Evolutionary conservation across 768 basidiomycete species (phyloP), one percentile per base, ranked within the genome.

Genomic region (Clavulina sp.): DNA sequence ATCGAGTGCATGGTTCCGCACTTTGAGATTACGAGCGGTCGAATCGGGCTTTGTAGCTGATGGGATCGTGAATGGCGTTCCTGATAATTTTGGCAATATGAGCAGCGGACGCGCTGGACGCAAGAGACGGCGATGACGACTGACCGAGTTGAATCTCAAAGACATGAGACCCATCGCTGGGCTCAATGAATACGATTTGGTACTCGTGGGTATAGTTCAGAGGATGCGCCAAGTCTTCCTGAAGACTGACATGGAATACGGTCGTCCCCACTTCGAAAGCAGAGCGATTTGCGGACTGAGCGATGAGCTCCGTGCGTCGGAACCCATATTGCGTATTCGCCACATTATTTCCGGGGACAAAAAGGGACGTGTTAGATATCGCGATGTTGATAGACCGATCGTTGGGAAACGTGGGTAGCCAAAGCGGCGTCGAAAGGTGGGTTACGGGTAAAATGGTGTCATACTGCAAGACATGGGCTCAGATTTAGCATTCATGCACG

Each of bases 141-240:
- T 18, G 53, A 76, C 77, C 77, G 4, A 78, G 65, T 56, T 78
- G 75, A 36, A 78, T 62, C 4, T 69, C 74, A 58, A 80, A 80
- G 21, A 78, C 67, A 62, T 77, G 76, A 2, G 71, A 67, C 4
- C 76, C 75, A 57, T 80, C 78, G 49, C 59, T 67, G 1, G 75
- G 73, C 62, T 80, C 77, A 52, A 79, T 75, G 60, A 73, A 78
- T 13, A 80, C 73, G 48, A 57, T 51, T 32, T 57, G 56, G 29
- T 57, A 57, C 38, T 57, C 56, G 36, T 57, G 56, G 26, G 55
- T 56, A 28, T 46, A 41, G 46, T 57, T 57, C 16, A 57, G 40
- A 6, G 38, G 36, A 28, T 56, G 50, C 19, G 40, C 19, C 13
- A 51, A 36, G 28, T 56, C 56, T 24, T 41, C 52, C 26, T 33